Percentiles rank a stretch among this genome's conserved stretches.
Evolutionary conservation across 2,329 filamentous ascomycete species (phyloP).

Genomic region (Ramichloridium luteum): DNA sequence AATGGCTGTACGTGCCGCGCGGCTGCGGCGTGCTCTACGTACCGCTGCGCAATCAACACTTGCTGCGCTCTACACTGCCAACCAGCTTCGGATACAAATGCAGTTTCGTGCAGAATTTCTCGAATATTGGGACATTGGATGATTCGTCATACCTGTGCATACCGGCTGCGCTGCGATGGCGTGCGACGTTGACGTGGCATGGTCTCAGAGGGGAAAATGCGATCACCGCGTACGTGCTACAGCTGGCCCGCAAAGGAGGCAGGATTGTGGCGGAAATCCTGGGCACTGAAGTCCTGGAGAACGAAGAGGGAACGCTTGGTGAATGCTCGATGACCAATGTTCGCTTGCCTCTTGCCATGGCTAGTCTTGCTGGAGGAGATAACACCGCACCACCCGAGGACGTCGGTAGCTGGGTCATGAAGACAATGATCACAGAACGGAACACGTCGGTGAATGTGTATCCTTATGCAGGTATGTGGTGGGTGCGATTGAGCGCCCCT

Average conservation of each 20-base stretch:
- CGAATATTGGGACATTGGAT: conserved; percentile 67
- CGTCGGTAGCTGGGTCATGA: conserved; percentile 30
- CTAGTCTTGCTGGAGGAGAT: conserved; percentile 19
- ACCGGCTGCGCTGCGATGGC: conserved; percentile 58
- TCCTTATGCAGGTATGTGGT: conserved; percentile 48
- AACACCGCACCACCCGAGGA: conserved; percentile 22
- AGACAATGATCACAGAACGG: conserved; percentile 41
- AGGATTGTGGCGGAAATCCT: conserved; percentile 48
- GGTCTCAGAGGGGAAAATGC: conserved; percentile 48
- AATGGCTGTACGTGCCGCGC: conserved; percentile 74
- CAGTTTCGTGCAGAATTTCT: conserved; percentile 40
- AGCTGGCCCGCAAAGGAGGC: conserved; percentile 53
- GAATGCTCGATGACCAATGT: conserved; percentile 48
- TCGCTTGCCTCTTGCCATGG: conserved; percentile 49
- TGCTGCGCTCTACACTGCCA: conserved; percentile 62
- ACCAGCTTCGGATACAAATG: conserved; percentile 63
- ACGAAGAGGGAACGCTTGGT: conserved; percentile 47
- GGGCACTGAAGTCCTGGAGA: conserved; percentile 61
- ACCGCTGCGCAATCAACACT: conserved; percentile 58
- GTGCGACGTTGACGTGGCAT: conserved; percentile 32
- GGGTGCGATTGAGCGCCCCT: conserved; percentile 64
- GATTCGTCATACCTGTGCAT: conserved; percentile 60
- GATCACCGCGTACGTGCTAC: conserved; percentile 51
- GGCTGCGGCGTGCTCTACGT: conserved; percentile 73
- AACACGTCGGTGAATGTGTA: conserved; percentile 58